phyloP scores from a whole-genome alignment of 768 basidiomycete genomes.

The Suillus hirtellus region DNA sequence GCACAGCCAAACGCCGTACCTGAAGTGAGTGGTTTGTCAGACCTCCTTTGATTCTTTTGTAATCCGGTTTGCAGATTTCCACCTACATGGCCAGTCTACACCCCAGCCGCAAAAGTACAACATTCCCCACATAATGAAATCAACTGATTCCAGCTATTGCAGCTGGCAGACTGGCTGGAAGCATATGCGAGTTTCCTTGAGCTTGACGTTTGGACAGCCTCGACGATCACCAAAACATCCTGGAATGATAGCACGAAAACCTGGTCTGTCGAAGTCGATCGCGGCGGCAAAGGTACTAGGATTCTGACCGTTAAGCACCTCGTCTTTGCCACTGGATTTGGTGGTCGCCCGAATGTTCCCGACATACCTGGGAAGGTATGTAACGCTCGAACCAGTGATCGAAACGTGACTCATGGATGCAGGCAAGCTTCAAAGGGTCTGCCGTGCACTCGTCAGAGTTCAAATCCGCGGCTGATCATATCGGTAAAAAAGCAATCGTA shows the following conservation, averaged over 20 bases:
- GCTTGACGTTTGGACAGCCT: conserved; percentile 62
- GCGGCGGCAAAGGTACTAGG: conserved; percentile 34
- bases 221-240: conserved; percentile 38
- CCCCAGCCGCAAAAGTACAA: conserved; percentile 49
- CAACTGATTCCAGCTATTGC: not conserved
- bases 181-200: conserved; percentile 59
- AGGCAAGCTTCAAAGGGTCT: conserved; percentile 56
- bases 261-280: conserved; percentile 48
- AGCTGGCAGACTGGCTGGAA: conserved; percentile 70
- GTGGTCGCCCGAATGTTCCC: conserved; percentile 46
- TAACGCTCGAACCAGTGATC: not conserved
- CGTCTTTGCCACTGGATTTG: conserved; percentile 57
- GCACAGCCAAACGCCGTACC: conserved; percentile 58
- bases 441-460: conserved; percentile 54
- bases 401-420: not conserved
- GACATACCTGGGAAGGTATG: conserved; percentile 26
- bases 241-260: conserved; percentile 39
- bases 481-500: conserved; percentile 67
- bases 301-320: conserved; percentile 48
- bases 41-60: not conserved
- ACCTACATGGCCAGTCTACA: conserved; percentile 51
- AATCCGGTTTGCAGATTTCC: conserved; percentile 43
- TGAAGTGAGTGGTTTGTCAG: conserved; percentile 38
- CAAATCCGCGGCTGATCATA: conserved; percentile 46
- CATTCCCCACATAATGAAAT: not conserved